Base-by-base conservation (phyloP, 2,329 filamentous ascomycete species). In the Fusarium temperatum region DNA sequence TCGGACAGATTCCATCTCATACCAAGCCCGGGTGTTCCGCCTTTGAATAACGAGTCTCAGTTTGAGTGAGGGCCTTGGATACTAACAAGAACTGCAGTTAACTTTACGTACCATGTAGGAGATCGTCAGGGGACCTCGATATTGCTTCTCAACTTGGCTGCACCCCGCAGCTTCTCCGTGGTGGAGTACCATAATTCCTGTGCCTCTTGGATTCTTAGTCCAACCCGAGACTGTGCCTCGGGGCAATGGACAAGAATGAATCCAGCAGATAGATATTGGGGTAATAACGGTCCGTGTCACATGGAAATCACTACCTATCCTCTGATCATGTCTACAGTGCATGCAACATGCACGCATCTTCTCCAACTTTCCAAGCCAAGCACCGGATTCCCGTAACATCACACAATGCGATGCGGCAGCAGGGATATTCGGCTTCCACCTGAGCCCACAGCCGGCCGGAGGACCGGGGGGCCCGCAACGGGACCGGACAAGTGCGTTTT, bases 161-260 rank as follows among this genome's bases (percentile, higher is more conserved):
- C 72, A 74, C 74, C 76, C 76, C 74, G 66, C 75, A 77, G 75
- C 60, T 50, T 69, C 45, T 66, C 67, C 62, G 57, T 58, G 67
- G 67, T 74, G 66, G 71, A 74, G 69, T 28, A n/a, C n/a, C n/a
- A n/a, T n/a, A 63, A 63, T 45, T 54, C 53, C 60, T 58, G 45
- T 63, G 67, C 59, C 67, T 45, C 56, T 68, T 47, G 35, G 57
- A 32, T 53, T 50, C 45, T 36, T 59, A 17, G 51, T 55, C 35
- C 39, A 57, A 57, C 55, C 61, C 47, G 58, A 53, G 41, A 61
- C 44, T 38, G 45, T 61, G 38, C 50, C 45, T 73, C 58, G 66
- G 60, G 55, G 59, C 45, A 73, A 73, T 30, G 45, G 42, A 50
- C 36, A 65, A 38, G 44, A 47, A 55, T 50, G 14, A 51, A 45